Evolutionary conservation across 2,329 filamentous ascomycete genomes (phyloP).

Genomic region (Geoglossum cookeanum): DNA sequence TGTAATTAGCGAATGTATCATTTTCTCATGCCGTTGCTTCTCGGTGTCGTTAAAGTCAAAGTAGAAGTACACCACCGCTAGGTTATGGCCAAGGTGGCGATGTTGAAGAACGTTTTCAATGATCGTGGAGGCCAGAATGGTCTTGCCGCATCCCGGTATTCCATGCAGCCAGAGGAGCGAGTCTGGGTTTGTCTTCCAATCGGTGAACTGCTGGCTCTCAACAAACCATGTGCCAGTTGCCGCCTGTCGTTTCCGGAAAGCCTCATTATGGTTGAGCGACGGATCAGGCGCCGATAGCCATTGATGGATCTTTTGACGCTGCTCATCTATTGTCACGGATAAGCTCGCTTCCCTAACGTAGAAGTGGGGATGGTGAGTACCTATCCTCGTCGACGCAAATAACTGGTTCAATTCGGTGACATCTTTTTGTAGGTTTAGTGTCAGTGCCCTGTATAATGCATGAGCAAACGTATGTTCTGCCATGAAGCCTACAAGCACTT

Average conservation of each 20-base stretch:
- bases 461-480: too few species aligned
- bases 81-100: constrained; percentile 9
- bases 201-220: constrained; percentile 3
- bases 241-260: constrained; percentile 10
- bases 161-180: constrained; percentile 24
- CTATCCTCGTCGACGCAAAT: too few species aligned
- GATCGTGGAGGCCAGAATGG: constrained; percentile 21
- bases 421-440: not conserved
- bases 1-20: constrained; percentile 18
- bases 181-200: constrained; percentile 6
- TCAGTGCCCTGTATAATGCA: too few species aligned
- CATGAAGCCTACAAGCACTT: too few species aligned
- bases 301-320: constrained; percentile 4
- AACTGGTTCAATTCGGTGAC: not conserved
- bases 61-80: constrained; percentile 21
- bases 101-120: constrained; percentile 15
- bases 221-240: constrained; percentile 10
- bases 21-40: constrained; percentile 17
- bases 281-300: constrained; percentile 14
- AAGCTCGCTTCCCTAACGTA: too few species aligned
- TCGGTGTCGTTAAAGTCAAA: constrained; percentile 21
- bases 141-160: constrained; percentile 24
- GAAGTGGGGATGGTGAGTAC: too few species aligned
- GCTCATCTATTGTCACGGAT: not conserved
- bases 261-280: constrained; percentile 9